Evolutionary conservation across 257 asterid genomes (phyloP).

Genomic region (Fraxinus anomala): DNA sequence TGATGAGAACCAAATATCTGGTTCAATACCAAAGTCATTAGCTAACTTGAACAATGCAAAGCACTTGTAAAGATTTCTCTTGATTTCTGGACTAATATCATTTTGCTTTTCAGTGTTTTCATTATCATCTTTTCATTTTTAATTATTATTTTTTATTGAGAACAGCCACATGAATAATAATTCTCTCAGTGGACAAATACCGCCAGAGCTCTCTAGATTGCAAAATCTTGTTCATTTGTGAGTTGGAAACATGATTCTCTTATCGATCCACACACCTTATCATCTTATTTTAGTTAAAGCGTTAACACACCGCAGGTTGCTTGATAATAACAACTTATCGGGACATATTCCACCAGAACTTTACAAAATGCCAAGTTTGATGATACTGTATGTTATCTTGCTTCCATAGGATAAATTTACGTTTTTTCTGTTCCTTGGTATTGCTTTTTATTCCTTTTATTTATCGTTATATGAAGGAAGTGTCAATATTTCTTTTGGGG

Average conservation of each 20-base stretch:
- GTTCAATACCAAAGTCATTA: constrained; percentile 71
- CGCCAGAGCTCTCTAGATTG: constrained; percentile 58
- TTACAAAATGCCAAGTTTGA: constrained; percentile 42
- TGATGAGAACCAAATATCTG: constrained; percentile 81
- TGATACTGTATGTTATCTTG: constrained; percentile 51
- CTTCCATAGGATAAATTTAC: not conserved
- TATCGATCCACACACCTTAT: constrained; percentile 11
- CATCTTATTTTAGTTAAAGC: constrained; percentile 11
- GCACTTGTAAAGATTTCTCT: constrained; percentile 62
- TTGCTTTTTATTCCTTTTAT: not conserved
- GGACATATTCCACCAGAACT: constrained; percentile 68
- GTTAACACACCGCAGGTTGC: constrained; percentile 48
- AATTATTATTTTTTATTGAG: constrained; percentile 1
- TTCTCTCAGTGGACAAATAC: constrained; percentile 70
- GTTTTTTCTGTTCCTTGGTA: not conserved
- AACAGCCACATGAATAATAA: constrained; percentile 81
- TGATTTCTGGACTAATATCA: constrained; percentile 16
- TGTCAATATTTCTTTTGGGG: not conserved
- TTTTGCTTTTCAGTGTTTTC: constrained; percentile 5
- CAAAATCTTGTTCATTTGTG: constrained; percentile 66
- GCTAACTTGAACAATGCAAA: constrained; percentile 56
- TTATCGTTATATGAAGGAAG: not conserved
- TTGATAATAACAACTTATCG: constrained; percentile 69
- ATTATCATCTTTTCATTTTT: constrained; percentile 14
- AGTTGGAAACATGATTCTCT: constrained; percentile 32